phyloP scores from a whole-genome alignment of 768 basidiomycete species.

The Tulasnella sp. region DNA sequence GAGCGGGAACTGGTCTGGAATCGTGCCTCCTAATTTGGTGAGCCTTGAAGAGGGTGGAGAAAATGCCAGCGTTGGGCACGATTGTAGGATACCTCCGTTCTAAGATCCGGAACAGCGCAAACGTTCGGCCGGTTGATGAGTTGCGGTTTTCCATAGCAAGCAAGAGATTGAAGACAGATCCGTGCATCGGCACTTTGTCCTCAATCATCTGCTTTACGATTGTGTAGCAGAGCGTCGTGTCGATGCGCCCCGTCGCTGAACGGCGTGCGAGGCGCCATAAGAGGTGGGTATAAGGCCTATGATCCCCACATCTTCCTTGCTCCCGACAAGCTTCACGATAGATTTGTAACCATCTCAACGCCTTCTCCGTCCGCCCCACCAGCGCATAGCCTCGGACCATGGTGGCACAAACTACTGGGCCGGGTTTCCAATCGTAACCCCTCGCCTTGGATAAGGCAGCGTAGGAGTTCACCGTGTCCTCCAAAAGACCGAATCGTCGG shows the following conservation, averaged over 20 bases:
- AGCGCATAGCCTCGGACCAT: conserved; percentile 21
- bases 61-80: conserved; percentile 26
- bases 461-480: conserved; percentile 18
- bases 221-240: conserved; percentile 14
- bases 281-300: conserved; percentile 4
- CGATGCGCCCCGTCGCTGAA: neutral
- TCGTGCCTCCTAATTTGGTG: neutral
- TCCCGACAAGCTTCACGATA: conserved; percentile 3
- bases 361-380: neutral
- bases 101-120: conserved; percentile 35
- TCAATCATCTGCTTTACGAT: conserved; percentile 26
- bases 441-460: neutral
- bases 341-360: conserved; percentile 23
- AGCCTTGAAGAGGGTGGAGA: conserved; percentile 33
- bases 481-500: neutral
- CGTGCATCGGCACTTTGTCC: conserved; percentile 29
- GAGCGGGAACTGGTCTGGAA: neutral
- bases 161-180: conserved; percentile 41
- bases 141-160: conserved; percentile 29
- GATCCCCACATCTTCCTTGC: neutral
- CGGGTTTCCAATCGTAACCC: conserved; percentile 1
- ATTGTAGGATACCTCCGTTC: conserved; percentile 22
- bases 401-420: conserved; percentile 10
- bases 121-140: conserved; percentile 19
- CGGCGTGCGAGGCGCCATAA: neutral